Percentiles rank a stretch among this genome's conserved stretches.
phyloP scores from a whole-genome alignment of 306 rosid species.

The Cucumis hystrix region DNA sequence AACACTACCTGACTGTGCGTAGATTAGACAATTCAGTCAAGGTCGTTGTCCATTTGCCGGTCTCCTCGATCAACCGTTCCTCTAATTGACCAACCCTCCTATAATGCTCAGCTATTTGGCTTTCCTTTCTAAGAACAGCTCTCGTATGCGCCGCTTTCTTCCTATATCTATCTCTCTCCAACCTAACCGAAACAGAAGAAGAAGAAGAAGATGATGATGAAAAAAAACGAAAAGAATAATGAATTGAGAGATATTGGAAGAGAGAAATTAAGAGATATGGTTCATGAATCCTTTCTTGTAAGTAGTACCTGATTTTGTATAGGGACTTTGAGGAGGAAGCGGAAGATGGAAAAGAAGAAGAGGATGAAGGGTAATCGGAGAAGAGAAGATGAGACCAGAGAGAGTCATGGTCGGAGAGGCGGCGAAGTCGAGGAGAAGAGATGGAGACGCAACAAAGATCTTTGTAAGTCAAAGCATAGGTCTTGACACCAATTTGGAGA shows the following conservation, averaged over 20 bases:
- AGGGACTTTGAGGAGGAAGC: slow-evolving; percentile 27
- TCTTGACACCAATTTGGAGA: slow-evolving; percentile 41
- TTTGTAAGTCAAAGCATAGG: slow-evolving; percentile 20
- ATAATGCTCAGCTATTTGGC: slow-evolving; percentile 47
- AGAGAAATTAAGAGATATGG: not conserved
- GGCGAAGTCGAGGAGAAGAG: slow-evolving; percentile 41
- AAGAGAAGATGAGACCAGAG: slow-evolving; percentile 55
- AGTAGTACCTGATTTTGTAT: slow-evolving; percentile 47
- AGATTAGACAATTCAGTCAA: slow-evolving; percentile 39
- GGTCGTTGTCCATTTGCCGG: slow-evolving; percentile 14
- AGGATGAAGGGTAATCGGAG: slow-evolving; percentile 28
- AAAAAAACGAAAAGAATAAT: not conserved
- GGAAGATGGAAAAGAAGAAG: not conserved
- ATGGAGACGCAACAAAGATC: slow-evolving; percentile 68
- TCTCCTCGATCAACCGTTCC: slow-evolving; percentile 26
- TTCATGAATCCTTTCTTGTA: not conserved
- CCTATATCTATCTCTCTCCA: slow-evolving; percentile 49
- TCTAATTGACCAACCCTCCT: slow-evolving; percentile 34
- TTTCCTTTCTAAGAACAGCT: slow-evolving; percentile 49
- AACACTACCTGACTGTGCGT: slow-evolving; percentile 37
- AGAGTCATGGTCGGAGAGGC: slow-evolving; percentile 39
- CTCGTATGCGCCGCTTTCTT: slow-evolving; percentile 42
- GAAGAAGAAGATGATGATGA: not conserved
- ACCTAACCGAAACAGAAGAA: slow-evolving; percentile 16
- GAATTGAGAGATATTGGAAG: not conserved